Base-by-base conservation (phyloP, 768 basidiomycete genomes). In the Suillus decipiens region DNA sequence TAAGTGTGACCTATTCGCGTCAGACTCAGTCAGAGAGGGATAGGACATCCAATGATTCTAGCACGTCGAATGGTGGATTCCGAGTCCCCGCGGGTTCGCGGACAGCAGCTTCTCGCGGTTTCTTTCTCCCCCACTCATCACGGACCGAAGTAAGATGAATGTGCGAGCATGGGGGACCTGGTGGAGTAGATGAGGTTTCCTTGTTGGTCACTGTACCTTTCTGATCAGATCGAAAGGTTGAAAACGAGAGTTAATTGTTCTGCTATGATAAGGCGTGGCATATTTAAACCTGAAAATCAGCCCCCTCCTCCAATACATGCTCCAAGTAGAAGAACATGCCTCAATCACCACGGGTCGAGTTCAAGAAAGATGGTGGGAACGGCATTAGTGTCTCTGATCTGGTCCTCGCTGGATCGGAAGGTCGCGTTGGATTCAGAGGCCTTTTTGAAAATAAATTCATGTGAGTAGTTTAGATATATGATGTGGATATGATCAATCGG, bases 361-460 rank as follows among this genome's bases (percentile, higher is more conserved):
- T 24, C 37, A 57, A 41, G 37, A 39, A 57, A 19, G 56, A 57
- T 6, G 39, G 7, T 28, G 39, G 1, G 8, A 41, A 41, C 28
- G 8, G 9, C 9, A 39, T 2, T 9, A 63, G 62, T 6, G 43
- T 65, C 15, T n/a, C 59, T 12, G 64, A 39, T 19, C 34, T 70
- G 60, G 58, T 64, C 42, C 63, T 68, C 48, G 62, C 58, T 17
- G 48, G 67, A 48, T 43, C 64, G 41, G 74, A 72, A 31, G 75
- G 73, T 24, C 64, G 31, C 6, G 61, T 65, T n/a, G 73, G 73
- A n/a, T 74, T 76, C 43, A 51, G 36, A 41, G 73, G 70, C n/a
- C 64, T 75, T 28, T 71, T 75, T 55, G 67, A 76, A 6, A 75
- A 75, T 45, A 41, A n/a, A 31, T 69, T 66, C 54, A 66, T 75